Conservation (phyloP, 768 basidiomycete species). For the Xerocomellus amylosporus region DNA sequence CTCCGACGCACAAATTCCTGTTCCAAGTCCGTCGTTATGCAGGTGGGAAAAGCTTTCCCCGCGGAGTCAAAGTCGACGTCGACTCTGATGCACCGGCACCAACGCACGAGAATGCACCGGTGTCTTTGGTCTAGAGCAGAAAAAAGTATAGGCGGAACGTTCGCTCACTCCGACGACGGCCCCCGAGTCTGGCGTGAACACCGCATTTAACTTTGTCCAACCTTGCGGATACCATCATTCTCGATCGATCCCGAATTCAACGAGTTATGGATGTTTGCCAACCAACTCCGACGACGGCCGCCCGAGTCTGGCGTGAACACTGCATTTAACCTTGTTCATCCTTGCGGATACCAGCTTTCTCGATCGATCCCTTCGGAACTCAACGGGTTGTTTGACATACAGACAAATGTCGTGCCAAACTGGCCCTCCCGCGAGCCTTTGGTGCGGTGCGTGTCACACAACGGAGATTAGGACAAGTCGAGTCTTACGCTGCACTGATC, state of each 20-base stretch:
- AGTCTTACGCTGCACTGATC: background rate
- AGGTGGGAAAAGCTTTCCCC: background rate
- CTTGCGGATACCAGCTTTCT: background rate
- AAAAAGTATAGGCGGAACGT: background rate
- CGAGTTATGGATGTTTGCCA: background rate
- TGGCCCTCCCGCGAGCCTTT: conserved; percentile 20
- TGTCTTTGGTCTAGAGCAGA: background rate
- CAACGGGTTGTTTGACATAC: background rate
- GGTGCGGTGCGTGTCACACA: background rate
- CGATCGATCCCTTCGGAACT: background rate
- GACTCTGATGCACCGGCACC: background rate
- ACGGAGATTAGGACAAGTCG: background rate
- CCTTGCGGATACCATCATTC: background rate
- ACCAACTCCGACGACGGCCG: background rate
- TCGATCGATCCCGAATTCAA: background rate
- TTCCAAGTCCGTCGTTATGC: background rate
- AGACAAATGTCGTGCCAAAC: background rate
- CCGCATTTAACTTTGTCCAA: background rate
- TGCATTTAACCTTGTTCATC: background rate
- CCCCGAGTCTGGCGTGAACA: background rate
- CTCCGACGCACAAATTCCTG: background rate
- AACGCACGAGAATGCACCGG: background rate
- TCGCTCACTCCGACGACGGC: background rate
- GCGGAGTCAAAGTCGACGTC: background rate
- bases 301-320: background rate